Conservation (phyloP, 2,329 filamentous ascomycete species). For the Ceratocystis eucalypticola region DNA sequence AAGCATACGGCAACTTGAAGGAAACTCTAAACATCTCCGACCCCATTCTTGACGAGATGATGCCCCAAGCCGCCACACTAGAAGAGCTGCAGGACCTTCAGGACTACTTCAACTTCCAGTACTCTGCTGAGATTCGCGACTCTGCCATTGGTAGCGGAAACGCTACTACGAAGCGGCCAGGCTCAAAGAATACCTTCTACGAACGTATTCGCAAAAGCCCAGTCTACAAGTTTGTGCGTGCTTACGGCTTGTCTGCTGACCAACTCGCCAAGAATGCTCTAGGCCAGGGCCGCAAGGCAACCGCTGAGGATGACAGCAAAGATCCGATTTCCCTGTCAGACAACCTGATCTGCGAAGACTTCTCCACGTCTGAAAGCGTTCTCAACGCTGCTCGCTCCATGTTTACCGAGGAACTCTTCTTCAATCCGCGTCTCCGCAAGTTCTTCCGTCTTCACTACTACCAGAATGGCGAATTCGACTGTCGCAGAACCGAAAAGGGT, state of each 20-base stretch:
- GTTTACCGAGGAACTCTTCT: constrained; percentile 80
- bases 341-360: constrained; percentile 56
- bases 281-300: constrained; percentile 61
- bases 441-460: constrained; percentile 76
- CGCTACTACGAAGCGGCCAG: constrained; percentile 63
- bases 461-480: constrained; percentile 69
- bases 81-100: constrained; percentile 95
- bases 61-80: constrained; percentile 67
- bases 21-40: constrained; percentile 50
- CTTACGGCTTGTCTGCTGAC: constrained; percentile 81
- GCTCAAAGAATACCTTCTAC: constrained; percentile 66
- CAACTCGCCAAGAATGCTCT: constrained; percentile 78
- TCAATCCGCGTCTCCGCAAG: constrained; percentile 79
- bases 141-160: constrained; percentile 48
- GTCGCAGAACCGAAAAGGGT: constrained; percentile 84
- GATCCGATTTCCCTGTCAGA: constrained; percentile 82
- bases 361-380: constrained; percentile 61
- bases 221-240: constrained; percentile 69
- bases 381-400: constrained; percentile 69
- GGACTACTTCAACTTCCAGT: constrained; percentile 92
- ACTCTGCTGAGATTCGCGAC: constrained; percentile 71
- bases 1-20: constrained; percentile 61
- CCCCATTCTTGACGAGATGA: constrained; percentile 64
- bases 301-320: constrained; percentile 70
- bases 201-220: constrained; percentile 73